Percentiles rank a stretch among this genome's conserved stretches.
phyloP scores from a whole-genome alignment of 106 monocot species.

The Phalaenopsis aphrodite region DNA sequence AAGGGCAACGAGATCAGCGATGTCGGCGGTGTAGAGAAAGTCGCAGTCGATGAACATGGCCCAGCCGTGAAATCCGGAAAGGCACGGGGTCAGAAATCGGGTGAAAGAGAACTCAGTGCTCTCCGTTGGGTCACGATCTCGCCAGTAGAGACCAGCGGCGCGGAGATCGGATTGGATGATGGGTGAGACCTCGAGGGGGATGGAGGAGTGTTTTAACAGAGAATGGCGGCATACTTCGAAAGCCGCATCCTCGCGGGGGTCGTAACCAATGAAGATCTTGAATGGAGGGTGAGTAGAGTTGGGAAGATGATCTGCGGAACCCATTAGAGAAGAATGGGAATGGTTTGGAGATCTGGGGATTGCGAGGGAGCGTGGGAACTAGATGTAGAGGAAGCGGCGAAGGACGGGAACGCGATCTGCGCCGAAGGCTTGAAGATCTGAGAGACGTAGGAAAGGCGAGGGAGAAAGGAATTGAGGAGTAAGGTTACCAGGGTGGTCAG shows the following conservation, averaged over 20 bases:
- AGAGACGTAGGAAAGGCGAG: neutral
- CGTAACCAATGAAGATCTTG: constrained; percentile 47
- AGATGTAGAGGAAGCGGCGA: neutral
- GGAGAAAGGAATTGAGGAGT: neutral
- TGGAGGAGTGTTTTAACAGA: constrained; percentile 29
- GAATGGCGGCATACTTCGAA: constrained; percentile 39
- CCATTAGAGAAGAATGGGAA: neutral
- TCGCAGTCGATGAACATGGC: constrained; percentile 59
- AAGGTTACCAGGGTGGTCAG: neutral
- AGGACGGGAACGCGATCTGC: neutral
- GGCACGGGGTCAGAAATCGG: constrained; percentile 53
- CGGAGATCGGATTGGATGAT: constrained; percentile 31
- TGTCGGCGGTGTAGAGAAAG: constrained; percentile 49
- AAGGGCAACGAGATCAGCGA: constrained; percentile 19
- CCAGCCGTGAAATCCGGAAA: constrained; percentile 39
- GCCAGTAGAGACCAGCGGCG: constrained; percentile 33
- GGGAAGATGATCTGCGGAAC: neutral
- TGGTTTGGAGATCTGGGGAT: neutral
- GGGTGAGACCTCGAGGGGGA: constrained; percentile 30
- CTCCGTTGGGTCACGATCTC: constrained; percentile 35
- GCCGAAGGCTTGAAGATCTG: neutral
- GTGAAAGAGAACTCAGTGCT: constrained; percentile 66
- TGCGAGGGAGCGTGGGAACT: neutral
- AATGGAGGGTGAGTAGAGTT: constrained; percentile 6
- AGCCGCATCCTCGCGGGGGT: constrained; percentile 32